phyloP scores from a whole-genome alignment of 208 protist genomes.

The Leishmania lainsoni region DNA sequence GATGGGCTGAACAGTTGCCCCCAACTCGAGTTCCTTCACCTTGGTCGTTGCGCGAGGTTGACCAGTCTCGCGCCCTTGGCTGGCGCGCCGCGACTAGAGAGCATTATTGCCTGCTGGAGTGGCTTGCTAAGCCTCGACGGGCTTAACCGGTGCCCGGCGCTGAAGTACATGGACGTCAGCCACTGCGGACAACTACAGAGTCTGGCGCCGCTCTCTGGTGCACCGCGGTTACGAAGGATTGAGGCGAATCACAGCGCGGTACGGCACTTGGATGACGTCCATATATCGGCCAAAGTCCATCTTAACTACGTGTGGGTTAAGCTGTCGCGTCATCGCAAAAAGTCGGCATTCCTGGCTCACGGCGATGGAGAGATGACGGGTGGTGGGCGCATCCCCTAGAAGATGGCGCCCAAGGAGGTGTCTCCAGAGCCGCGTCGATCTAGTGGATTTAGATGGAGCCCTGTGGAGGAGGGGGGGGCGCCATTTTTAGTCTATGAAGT shows the following conservation, averaged over 20 bases:
- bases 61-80: not conserved
- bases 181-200: not conserved
- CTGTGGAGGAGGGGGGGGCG: not conserved
- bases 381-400: not conserved
- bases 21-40: not conserved
- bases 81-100: not conserved
- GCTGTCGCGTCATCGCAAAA: not conserved
- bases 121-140: not conserved
- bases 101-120: not conserved
- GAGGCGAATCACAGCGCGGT: not conserved
- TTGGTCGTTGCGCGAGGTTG: not conserved
- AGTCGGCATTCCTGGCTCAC: not conserved
- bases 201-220: not conserved
- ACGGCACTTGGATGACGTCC: not conserved
- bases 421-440: not conserved
- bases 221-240: not conserved
- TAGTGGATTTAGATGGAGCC: not conserved
- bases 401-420: not conserved
- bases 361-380: not conserved
- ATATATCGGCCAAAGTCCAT: not conserved
- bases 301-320: not conserved
- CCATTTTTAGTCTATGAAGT: not conserved
- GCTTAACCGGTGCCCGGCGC: not conserved
- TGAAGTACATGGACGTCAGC: not conserved
- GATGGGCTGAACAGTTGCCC: not conserved